Conservation (phyloP, 768 basidiomycete genomes). For the Suillus subaureus region DNA sequence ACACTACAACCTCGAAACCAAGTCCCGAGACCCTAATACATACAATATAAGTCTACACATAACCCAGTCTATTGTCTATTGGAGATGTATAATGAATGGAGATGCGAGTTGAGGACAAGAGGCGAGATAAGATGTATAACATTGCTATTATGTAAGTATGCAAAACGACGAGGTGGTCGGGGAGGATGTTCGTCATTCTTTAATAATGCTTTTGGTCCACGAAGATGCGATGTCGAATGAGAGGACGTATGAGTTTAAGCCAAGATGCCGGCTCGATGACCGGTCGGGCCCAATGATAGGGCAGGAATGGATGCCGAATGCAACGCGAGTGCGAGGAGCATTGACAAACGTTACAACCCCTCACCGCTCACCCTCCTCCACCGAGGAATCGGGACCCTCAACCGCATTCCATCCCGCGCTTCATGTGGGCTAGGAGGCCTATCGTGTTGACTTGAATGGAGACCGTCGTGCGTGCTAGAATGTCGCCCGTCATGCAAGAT, state of each 20-base stretch:
- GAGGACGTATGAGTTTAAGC: background rate
- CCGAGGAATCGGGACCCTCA: slow-evolving; percentile 3
- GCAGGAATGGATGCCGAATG: background rate
- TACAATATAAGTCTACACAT: background rate
- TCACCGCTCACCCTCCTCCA: background rate
- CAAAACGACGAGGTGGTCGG: background rate
- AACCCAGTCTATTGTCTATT: background rate
- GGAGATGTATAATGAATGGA: background rate
- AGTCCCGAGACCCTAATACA: background rate
- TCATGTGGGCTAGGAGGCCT: background rate
- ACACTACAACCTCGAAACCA: background rate
- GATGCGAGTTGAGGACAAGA: background rate
- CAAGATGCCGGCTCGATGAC: background rate
- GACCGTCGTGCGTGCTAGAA: background rate
- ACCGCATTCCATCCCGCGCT: background rate
- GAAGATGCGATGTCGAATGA: background rate
- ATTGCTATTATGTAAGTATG: background rate
- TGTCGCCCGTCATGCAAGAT: no score
- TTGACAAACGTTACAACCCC: background rate
- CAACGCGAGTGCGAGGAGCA: background rate
- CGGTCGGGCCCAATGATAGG: background rate
- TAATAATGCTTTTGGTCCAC: background rate
- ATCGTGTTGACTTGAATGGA: background rate
- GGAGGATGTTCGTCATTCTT: background rate
- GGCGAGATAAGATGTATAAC: background rate